These are phyloP conservation scores for Vanilla planifolia DNA, from an alignment of 106 monocot genomes.

Conservation along the genomic window DNA sequence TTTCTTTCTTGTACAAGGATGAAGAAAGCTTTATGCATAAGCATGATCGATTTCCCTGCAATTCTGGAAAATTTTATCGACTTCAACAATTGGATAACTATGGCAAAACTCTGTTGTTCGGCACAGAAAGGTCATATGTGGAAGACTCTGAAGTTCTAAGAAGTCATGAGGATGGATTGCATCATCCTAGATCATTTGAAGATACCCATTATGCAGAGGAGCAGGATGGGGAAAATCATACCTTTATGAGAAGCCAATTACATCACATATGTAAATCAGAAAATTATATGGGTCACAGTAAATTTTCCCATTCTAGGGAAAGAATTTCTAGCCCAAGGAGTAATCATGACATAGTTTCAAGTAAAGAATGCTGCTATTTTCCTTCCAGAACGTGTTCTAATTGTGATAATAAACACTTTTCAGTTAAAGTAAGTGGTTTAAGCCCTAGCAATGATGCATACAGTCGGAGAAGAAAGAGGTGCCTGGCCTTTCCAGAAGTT, in stretches of 20 bases:
- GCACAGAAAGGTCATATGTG: slow-evolving; percentile 6
- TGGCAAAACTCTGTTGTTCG: neutral
- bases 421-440: slow-evolving; percentile 10
- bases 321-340: slow-evolving; percentile 2
- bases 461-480: slow-evolving; percentile 9
- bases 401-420: slow-evolving; percentile 1
- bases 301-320: slow-evolving; percentile 1
- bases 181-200: slow-evolving; percentile 11
- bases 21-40: slow-evolving; percentile 3
- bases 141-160: slow-evolving; percentile 5
- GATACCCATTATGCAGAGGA: neutral
- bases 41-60: neutral
- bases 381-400: slow-evolving; percentile 3
- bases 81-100: slow-evolving; percentile 12
- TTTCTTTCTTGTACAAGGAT: neutral
- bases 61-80: slow-evolving; percentile 7
- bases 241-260: neutral
- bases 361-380: slow-evolving; percentile 2
- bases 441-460: slow-evolving; percentile 1
- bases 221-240: slow-evolving; percentile 7
- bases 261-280: slow-evolving; percentile 9
- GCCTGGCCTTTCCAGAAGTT: slow-evolving; percentile 7
- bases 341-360: neutral
- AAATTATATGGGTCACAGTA: slow-evolving; percentile 6
- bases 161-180: slow-evolving; percentile 2